Conservation (phyloP, 2,329 filamentous ascomycete species). For the Furcasterigmium furcatum region DNA sequence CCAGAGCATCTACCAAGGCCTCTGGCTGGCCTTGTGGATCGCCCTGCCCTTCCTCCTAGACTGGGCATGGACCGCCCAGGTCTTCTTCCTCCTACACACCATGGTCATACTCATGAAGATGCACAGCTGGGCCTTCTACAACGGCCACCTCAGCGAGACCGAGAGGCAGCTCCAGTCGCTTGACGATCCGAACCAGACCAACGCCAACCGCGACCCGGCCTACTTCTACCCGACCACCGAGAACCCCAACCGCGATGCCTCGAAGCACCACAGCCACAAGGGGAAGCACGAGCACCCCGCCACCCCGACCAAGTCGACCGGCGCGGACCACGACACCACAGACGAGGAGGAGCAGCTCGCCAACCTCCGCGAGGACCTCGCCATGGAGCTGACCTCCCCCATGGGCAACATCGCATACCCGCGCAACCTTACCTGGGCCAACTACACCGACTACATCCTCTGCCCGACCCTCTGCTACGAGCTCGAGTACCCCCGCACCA, state of each 20-base stretch:
- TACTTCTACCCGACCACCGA: slow-evolving; percentile 72
- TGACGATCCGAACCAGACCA: slow-evolving; percentile 63
- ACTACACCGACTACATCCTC: slow-evolving; percentile 83
- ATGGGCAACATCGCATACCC: slow-evolving; percentile 89
- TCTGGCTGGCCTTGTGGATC: slow-evolving; percentile 83
- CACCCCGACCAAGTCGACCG: neutral
- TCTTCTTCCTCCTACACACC: slow-evolving; percentile 88
- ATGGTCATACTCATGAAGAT: slow-evolving; percentile 97
- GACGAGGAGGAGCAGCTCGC: slow-evolving; percentile 50
- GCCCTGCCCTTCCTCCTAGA: slow-evolving; percentile 77
- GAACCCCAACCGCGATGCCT: slow-evolving; percentile 40
- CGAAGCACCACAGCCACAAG: slow-evolving; percentile 7
- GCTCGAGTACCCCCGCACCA: slow-evolving; percentile 85
- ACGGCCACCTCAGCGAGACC: slow-evolving; percentile 88
- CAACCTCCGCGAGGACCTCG: slow-evolving; percentile 79
- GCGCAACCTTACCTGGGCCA: slow-evolving; percentile 75
- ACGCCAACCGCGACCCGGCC: slow-evolving; percentile 57
- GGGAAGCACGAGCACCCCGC: slow-evolving; percentile 14
- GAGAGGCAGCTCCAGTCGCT: slow-evolving; percentile 76
- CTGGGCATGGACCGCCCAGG: slow-evolving; percentile 97
- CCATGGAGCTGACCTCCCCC: slow-evolving; percentile 86
- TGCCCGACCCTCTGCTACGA: slow-evolving; percentile 98
- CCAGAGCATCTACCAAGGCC: slow-evolving; percentile 76
- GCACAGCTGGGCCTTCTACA: slow-evolving; percentile 98
- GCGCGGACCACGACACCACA: slow-evolving; percentile 10